phyloP scores from a whole-genome alignment of 352 stramenopile genomes.

The Ophiocytium majus region DNA sequence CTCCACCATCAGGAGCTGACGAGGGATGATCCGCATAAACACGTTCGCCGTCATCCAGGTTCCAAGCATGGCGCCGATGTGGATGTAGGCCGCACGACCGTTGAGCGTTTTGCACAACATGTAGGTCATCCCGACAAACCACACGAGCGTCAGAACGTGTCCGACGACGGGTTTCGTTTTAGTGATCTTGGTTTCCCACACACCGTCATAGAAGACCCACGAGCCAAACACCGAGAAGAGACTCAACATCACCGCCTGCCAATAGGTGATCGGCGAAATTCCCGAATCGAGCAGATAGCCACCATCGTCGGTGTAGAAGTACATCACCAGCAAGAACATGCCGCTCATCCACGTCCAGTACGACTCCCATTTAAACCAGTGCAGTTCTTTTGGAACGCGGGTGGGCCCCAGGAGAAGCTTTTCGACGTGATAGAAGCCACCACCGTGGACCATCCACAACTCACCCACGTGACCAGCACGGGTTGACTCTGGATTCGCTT shows the following conservation, averaged over 20 bases:
- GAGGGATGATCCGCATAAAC: conserved; percentile 4
- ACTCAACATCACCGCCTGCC: background rate
- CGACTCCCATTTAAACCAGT: conserved; percentile 16
- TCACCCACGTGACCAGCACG: background rate
- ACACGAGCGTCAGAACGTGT: conserved; percentile 12
- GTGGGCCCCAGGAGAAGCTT: conserved; percentile 8
- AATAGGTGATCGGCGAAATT: background rate
- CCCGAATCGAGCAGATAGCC: background rate
- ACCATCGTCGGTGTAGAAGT: background rate
- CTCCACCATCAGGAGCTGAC: conserved; percentile 3
- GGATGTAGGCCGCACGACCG: conserved; percentile 7
- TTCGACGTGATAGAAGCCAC: conserved; percentile 12
- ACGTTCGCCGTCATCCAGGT: conserved; percentile 15
- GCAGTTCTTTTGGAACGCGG: background rate
- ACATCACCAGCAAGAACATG: background rate
- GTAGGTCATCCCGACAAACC: background rate
- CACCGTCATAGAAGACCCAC: background rate
- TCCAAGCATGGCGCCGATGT: conserved; percentile 1
- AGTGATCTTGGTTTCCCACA: conserved; percentile 4
- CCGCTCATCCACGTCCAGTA: background rate
- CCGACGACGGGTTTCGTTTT: background rate
- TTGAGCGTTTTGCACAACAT: background rate
- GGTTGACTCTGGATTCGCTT: background rate
- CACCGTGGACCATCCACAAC: conserved; percentile 1
- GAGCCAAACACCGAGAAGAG: conserved; percentile 1